Evolutionary conservation across 495 filamentous ascomycete species (phyloP), one percentile per base, ranked within the genome.

Genomic region (Penicillium salamii): DNA sequence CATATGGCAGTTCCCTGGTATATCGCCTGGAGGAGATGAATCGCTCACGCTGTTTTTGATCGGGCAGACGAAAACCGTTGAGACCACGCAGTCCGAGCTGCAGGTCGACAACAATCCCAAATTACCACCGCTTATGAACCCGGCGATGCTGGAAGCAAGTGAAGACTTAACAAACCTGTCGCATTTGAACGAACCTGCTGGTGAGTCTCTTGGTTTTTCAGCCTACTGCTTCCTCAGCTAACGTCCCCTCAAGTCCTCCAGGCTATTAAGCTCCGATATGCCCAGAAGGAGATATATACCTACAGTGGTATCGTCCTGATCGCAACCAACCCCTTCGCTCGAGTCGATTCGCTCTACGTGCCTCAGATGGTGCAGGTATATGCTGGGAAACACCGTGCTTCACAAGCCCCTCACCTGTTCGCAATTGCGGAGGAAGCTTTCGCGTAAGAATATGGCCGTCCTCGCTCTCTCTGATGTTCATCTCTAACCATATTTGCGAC

Each of bases 291-390:
- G 62, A 99, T 99, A 60, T 99, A 99, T 78, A 99, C 93, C 63
- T 99, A 99, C 75, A 95, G 89, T 69, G 93, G 93, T 59, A 99
- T 99, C 63, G 93, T 99, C 46, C 74, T 99, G 56, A 99, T 99
- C 69, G 93, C 93, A 44, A 97, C 93, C 37, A 99, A 99, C 74
- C 93, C 93, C 7, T 99, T 99, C 59, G 93, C 95, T 38, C 79
- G 93, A 40, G 95, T 99, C 53, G 93, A 99, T 63, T 97, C 93
- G 24, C 82, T 99, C 52, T 99, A 99, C 71, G 93, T 97, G 36
- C 93, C 93, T 15, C 95, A 95, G 35, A 97, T 99, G 90, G 91
- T 99, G 7, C 93, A 99, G 69, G 90, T 96, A 14, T 99, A 99
- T 73, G 93, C 93, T 43, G 93, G 93, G 52, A 99, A 95, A 70